Evolutionary conservation across 2,329 filamentous ascomycete genomes (phyloP), one percentile per base, ranked within the genome.

Genomic region (Escovopsis weberi): DNA sequence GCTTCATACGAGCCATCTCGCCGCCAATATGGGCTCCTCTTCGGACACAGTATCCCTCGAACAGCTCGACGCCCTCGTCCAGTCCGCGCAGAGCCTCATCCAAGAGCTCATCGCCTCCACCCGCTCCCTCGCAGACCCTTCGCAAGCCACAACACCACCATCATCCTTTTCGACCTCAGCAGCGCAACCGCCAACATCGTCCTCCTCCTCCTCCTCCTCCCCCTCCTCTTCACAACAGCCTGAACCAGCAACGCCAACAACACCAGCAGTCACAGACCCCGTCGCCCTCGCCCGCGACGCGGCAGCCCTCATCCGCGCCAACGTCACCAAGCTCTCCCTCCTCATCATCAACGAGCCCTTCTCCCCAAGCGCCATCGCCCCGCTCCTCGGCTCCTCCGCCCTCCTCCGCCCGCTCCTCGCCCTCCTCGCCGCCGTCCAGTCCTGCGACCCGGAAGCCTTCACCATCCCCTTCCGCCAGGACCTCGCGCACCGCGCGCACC

Each of bases 311-410:
- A 75, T 94, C 45, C 80, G 77, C 57, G 85, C 87, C 0, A 86
- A 95, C 56, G 75, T 80, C 2, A 94, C 87, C 6, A 94, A 94
- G 48, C 70, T 95, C 26, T 89, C 85, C 0, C 78, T 95, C 1
- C 73, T 96, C 11, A 75, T 91, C 2, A 82, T 93, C 54, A 94
- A 85, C 54, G 74, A 85, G 15, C 88, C 89, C 1, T 93, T 94
- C 51, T 91, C 87, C 0, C 79, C 85, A 0, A 78, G 80, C 1
- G 88, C 85, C 5, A 70, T 94, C 32, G 65, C 63, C 9, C 78
- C 72, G 23, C 77, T 93, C 12, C 65, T 95, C 4, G 70, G 75
- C 30, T 78, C 87, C 45, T 69, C 75, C 32, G 78, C 87, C 45
- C 69, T 94, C n/a, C 71, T 80, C 19, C 70, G 75, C 11, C 78